Percentiles rank a stretch among this genome's conserved stretches.
Evolutionary conservation across 2,329 filamentous ascomycete genomes (phyloP).

Genomic region (Penicillium sp.): DNA sequence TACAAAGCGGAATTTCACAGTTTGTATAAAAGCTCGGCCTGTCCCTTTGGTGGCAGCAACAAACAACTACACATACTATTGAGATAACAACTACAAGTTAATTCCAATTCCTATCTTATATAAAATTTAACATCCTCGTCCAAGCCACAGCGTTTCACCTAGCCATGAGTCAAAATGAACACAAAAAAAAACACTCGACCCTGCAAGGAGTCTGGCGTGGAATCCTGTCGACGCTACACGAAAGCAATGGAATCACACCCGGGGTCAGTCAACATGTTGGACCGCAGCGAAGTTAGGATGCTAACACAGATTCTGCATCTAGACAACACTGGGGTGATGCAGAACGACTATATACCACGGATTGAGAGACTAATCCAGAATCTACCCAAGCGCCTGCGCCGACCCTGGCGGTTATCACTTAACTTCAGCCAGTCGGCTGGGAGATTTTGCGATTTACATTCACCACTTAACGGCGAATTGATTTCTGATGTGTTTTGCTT

Average conservation of each 20-base stretch:
- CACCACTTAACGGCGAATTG: constrained; percentile 29
- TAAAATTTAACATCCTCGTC: no score
- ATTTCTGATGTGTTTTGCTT: constrained; percentile 24
- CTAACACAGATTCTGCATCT: constrained; percentile 30
- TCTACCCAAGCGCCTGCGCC: constrained; percentile 20
- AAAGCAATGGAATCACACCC: constrained; percentile 19
- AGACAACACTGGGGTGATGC: constrained; percentile 20
- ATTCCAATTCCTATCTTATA: no score
- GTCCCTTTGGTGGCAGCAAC: no score
- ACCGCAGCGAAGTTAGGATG: constrained; percentile 21
- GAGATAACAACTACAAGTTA: no score
- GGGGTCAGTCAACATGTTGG: constrained; percentile 23
- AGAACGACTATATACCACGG: constrained; percentile 1
- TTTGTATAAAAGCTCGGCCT: neutral
- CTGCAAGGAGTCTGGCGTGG: neutral
- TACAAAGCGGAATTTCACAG: neutral
- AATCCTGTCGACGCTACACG: neutral
- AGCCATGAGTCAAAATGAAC: neutral
- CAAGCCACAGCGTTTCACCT: no score
- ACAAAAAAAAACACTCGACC: no score
- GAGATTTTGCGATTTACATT: constrained; percentile 27
- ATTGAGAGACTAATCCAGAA: constrained; percentile 18
- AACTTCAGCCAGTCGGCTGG: neutral
- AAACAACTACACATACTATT: no score
- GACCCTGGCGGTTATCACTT: constrained; percentile 1